Conservation (phyloP, 2,329 filamentous ascomycete species). For the Colletotrichum agaves region DNA sequence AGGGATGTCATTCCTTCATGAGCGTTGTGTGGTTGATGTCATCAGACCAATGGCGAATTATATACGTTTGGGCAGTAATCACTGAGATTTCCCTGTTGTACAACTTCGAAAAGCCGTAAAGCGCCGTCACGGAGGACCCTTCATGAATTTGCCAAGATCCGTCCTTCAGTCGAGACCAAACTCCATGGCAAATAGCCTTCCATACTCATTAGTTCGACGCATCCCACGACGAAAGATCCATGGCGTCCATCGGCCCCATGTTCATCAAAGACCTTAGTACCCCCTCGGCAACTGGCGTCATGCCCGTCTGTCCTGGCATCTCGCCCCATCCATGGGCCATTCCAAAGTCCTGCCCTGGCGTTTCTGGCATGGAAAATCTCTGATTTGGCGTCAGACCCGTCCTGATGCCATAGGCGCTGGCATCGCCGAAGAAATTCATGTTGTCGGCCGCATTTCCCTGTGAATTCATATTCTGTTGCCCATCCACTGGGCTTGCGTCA, state of each 20-base stretch:
- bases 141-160: background rate
- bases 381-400: conserved; percentile 48
- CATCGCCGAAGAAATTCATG: conserved; percentile 53
- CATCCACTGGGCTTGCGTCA: conserved; percentile 61
- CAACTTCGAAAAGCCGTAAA: background rate
- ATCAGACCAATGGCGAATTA: background rate
- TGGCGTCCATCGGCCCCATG: conserved; percentile 69
- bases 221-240: conserved; percentile 65
- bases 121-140: background rate
- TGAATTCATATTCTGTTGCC: conserved; percentile 53
- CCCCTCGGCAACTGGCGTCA: conserved; percentile 67
- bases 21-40: conserved; percentile 6
- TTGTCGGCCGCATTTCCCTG: conserved; percentile 51
- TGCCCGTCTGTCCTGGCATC: conserved; percentile 54
- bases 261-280: conserved; percentile 68
- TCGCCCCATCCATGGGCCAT: conserved; percentile 58
- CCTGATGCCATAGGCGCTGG: conserved; percentile 52
- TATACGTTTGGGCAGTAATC: background rate
- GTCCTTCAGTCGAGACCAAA: background rate
- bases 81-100: background rate
- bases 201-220: conserved; percentile 38
- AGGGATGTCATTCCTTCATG: background rate
- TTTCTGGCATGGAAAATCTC: conserved; percentile 49
- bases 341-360: conserved; percentile 52
- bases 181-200: conserved; percentile 19